phyloP scores from a whole-genome alignment of 177 flowering plant species.

The Vitis hybrid region DNA sequence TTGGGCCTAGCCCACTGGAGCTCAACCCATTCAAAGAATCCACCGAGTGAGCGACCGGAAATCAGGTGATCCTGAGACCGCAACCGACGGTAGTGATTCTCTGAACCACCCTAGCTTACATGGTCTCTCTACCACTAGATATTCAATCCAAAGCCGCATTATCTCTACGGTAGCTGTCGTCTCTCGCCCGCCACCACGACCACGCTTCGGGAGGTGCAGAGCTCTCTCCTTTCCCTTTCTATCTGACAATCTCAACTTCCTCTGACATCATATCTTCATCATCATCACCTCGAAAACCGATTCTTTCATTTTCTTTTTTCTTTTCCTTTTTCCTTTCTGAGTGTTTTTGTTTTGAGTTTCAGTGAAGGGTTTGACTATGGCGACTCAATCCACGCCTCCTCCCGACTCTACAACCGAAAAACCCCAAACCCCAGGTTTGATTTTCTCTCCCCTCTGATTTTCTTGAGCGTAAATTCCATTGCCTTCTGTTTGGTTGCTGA shows the following conservation, averaged over 20 bases:
- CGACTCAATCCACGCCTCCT: constrained; percentile 27
- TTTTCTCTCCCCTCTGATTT: not conserved
- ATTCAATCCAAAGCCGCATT: too few relatives aligned
- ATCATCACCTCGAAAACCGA: not conserved
- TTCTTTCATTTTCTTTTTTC: not conserved
- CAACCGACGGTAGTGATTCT: too few relatives aligned
- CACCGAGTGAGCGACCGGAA: too few relatives aligned
- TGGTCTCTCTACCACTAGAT: too few relatives aligned
- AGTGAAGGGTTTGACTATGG: constrained; percentile 19
- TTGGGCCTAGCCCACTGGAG: too few relatives aligned
- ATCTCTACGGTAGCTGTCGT: too few relatives aligned
- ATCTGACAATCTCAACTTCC: not conserved
- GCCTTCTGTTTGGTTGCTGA: not conserved
- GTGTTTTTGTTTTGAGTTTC: not conserved
- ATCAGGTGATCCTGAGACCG: too few relatives aligned
- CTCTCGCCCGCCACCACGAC: too few relatives aligned
- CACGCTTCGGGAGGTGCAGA: too few relatives aligned
- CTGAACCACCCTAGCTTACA: too few relatives aligned
- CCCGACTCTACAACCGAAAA: constrained; percentile 23
- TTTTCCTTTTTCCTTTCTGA: not conserved
- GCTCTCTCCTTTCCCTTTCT: too few relatives aligned
- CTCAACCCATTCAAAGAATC: too few relatives aligned
- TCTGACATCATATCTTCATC: not conserved
- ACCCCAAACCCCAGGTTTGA: constrained; percentile 26
- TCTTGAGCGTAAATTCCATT: not conserved